These are phyloP conservation scores for Bretziella fagacearum DNA, from an alignment of 2,329 filamentous ascomycete genomes.

Conservation along the genomic window DNA sequence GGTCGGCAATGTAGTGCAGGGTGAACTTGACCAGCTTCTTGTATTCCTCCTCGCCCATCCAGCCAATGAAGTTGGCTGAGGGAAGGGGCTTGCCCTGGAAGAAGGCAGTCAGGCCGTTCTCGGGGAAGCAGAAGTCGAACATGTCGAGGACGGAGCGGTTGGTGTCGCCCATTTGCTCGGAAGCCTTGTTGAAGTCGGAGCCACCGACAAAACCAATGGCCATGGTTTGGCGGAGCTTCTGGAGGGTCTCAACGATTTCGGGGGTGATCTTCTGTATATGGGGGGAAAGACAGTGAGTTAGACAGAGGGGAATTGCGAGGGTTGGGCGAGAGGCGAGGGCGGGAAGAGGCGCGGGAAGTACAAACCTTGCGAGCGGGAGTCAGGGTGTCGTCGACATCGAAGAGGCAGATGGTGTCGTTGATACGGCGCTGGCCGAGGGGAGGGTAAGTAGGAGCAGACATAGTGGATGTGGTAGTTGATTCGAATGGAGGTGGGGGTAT, in stretches of 20 bases:
- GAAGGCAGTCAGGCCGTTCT: slow-evolving; percentile 89
- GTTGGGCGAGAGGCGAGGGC: background rate
- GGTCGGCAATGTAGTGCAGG: slow-evolving; percentile 68
- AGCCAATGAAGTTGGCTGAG: slow-evolving; percentile 75
- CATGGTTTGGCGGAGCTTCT: slow-evolving; percentile 65
- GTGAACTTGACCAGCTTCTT: slow-evolving; percentile 61
- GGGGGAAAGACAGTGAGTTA: slow-evolving; percentile 7
- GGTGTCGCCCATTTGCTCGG: slow-evolving; percentile 72
- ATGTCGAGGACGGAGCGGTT: slow-evolving; percentile 56
- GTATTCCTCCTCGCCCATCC: slow-evolving; percentile 71
- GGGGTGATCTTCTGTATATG: slow-evolving; percentile 44
- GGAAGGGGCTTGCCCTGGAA: slow-evolving; percentile 62
- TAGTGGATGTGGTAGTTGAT: slow-evolving; percentile 11
- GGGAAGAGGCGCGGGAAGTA: slow-evolving; percentile 13
- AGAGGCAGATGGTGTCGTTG: slow-evolving; percentile 86
- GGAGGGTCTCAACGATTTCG: slow-evolving; percentile 70
- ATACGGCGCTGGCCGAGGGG: slow-evolving; percentile 68
- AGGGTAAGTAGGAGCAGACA: slow-evolving; percentile 40
- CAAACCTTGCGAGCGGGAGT: slow-evolving; percentile 63
- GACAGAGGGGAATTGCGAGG: background rate
- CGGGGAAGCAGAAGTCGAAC: slow-evolving; percentile 95
- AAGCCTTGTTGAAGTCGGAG: slow-evolving; percentile 81
- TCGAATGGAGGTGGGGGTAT: slow-evolving; percentile 6
- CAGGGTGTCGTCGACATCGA: slow-evolving; percentile 90
- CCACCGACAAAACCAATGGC: slow-evolving; percentile 88